Evolutionary conservation across 2,329 filamentous ascomycete species (phyloP).

Genomic region (Arthrinium phaeospermum): DNA sequence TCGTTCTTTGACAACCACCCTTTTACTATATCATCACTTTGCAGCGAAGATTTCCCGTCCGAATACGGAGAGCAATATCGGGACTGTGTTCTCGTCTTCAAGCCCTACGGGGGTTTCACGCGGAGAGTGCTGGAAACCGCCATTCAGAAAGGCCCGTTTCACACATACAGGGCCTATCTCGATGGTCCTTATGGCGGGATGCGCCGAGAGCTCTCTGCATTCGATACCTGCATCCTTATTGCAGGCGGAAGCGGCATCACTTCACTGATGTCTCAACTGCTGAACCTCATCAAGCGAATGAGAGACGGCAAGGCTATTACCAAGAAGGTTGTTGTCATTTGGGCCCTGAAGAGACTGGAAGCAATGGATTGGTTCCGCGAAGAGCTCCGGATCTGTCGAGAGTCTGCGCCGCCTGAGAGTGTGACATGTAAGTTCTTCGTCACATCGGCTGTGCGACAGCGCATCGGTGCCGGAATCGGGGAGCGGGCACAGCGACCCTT

Average conservation of each 20-base stretch:
- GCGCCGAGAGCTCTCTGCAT: constrained; percentile 86
- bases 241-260: constrained; percentile 96
- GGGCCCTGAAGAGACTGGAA: constrained; percentile 88
- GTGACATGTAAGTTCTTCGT: constrained; percentile 96
- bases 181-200: constrained; percentile 96
- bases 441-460: constrained; percentile 71
- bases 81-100: constrained; percentile 90
- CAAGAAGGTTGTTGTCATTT: constrained; percentile 88
- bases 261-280: constrained; percentile 85
- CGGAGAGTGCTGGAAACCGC: constrained; percentile 82
- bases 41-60: constrained; percentile 91
- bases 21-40: constrained; percentile 92
- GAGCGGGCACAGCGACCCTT: constrained; percentile 64
- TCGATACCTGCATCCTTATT: constrained; percentile 91
- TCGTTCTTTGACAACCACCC: constrained; percentile 92
- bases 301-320: constrained; percentile 93
- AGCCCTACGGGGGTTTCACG: constrained; percentile 91
- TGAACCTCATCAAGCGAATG: constrained; percentile 96
- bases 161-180: constrained; percentile 89
- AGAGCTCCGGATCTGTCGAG: constrained; percentile 88
- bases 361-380: constrained; percentile 98
- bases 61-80: constrained; percentile 87
- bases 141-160: constrained; percentile 84
- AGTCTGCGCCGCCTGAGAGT: constrained; percentile 84
- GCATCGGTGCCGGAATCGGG: constrained; percentile 23